These are phyloP conservation scores for Trypanosoma avium DNA, from an alignment of 208 protist genomes.

Conservation along the genomic window DNA sequence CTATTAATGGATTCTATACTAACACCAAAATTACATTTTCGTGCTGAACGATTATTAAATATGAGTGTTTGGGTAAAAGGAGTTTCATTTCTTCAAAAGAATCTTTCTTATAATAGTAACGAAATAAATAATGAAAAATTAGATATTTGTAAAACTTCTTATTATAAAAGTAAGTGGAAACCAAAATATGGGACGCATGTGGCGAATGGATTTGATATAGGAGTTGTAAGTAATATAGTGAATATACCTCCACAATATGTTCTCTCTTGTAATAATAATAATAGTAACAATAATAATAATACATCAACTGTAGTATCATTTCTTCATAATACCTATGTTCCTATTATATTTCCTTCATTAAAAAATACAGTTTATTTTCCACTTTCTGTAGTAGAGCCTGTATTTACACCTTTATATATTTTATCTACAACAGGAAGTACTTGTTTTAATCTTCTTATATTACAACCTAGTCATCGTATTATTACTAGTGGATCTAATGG, in stretches of 20 bases:
- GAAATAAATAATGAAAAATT: background rate
- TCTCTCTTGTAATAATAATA: background rate
- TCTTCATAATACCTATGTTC: slow-evolving; percentile 37
- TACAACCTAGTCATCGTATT: slow-evolving; percentile 38
- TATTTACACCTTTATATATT: slow-evolving; percentile 51
- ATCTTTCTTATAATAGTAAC: slow-evolving; percentile 16
- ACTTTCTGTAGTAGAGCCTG: slow-evolving; percentile 64
- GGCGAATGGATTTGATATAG: slow-evolving; percentile 45
- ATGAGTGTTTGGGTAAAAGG: slow-evolving; percentile 59
- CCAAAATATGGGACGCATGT: slow-evolving; percentile 59
- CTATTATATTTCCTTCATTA: slow-evolving; percentile 59
- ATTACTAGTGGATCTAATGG: slow-evolving; percentile 65
- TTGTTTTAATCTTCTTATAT: slow-evolving; percentile 58
- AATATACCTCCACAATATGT: background rate
- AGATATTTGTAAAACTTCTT: background rate
- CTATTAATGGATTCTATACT: slow-evolving; percentile 9
- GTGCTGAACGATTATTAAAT: slow-evolving; percentile 53
- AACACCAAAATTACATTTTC: slow-evolving; percentile 29
- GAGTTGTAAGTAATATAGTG: slow-evolving; percentile 63
- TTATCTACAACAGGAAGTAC: slow-evolving; percentile 36
- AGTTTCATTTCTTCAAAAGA: slow-evolving; percentile 24
- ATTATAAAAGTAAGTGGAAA: slow-evolving; percentile 51
- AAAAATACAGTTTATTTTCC: slow-evolving; percentile 64
- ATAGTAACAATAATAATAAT: background rate
- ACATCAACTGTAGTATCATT: slow-evolving; percentile 10